Base-by-base conservation (phyloP, 2,329 filamentous ascomycete genomes). In the Metarhizium brunneum region DNA sequence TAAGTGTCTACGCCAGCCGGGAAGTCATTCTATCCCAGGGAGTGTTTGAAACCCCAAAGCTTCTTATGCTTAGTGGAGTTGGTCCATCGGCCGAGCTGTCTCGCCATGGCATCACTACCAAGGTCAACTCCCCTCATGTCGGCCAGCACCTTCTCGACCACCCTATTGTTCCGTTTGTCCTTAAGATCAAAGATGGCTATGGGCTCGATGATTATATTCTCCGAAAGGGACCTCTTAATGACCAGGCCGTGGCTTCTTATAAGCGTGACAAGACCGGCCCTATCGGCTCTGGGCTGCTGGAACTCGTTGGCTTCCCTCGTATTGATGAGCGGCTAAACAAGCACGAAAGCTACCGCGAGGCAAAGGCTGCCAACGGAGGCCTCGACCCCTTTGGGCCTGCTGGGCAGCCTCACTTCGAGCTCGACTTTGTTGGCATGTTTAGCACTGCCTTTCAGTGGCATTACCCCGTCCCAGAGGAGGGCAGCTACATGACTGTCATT, bases 401-500 rank as follows among this genome's bases (percentile, higher is more conserved):
- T 3, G 80, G 79, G 6, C 79, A 84, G 65, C 81, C 81, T 30
- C 81, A 84, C 59, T 83, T 84, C 59, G 80, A 84, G 67, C 73
- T 83, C 38, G 82, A 85, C 67, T 85, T 85, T 61, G 77, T 86
- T 11, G 70, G 73, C 53, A 76, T 85, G 71, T 85, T 85, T 63
- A 60, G 69, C 50, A 69, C 68, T 48, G 73, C 74, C 4, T 77
- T 77, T 66, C 74, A 77, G 64, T 77, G 73, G 73, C 75, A 77
- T 63, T 73, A 69, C 59, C 73, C 74, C 0, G 58, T 63, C 0
- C 73, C 73, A 4, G 63, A 65, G 2, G 52, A 61, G 25, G 81
- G 80, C 0, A 71, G 72, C 61, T 79, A 80, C 66, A 69, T 82
- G 54, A 84, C 80, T 0, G 76, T 85, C 1, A 78, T 86, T 53